A percentile compares a stretch with the other conserved stretches of the same genome.
Conservation (phyloP, 148 eudicot genomes). For the Dianthus caryophyllus region DNA sequence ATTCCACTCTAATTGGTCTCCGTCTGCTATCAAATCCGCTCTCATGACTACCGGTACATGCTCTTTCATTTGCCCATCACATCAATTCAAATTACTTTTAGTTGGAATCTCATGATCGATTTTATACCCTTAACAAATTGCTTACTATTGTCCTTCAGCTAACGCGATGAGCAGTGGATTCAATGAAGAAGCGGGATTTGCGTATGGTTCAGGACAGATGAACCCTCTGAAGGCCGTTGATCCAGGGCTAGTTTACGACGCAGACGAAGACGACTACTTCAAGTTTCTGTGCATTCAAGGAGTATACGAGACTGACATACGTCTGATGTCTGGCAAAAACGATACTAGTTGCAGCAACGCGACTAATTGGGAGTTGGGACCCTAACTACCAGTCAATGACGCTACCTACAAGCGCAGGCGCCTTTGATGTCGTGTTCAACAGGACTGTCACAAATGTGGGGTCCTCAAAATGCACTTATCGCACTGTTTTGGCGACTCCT, state of each 20-base stretch:
- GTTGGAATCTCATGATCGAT: too few species aligned
- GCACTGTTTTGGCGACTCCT: background rate
- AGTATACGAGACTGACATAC: background rate
- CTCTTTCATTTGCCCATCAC: background rate
- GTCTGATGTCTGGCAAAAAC: conserved; percentile 22
- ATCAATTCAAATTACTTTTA: too few species aligned
- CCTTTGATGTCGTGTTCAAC: conserved; percentile 19
- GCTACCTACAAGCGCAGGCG: conserved; percentile 4
- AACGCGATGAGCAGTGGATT: conserved; percentile 20
- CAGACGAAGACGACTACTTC: conserved; percentile 21
- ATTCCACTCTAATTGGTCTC: conserved; percentile 40
- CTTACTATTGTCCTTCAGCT: too few species aligned
- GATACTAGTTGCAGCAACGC: conserved; percentile 6
- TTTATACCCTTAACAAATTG: too few species aligned
- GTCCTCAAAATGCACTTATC: conserved; percentile 19
- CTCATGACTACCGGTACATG: conserved; percentile 39
- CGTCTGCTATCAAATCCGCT: conserved; percentile 37
- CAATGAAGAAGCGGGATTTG: conserved; percentile 29
- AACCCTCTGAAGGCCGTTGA: conserved; percentile 27
- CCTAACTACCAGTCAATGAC: conserved; percentile 39
- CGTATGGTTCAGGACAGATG: conserved; percentile 39
- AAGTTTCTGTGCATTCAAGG: conserved; percentile 37
- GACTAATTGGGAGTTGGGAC: conserved; percentile 20
- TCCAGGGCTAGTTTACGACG: conserved; percentile 37
- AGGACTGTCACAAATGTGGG: conserved; percentile 45